A percentile compares a stretch with the other conserved stretches of the same genome.
phyloP scores from a whole-genome alignment of 2,329 filamentous ascomycete genomes.

The Apiospora phragmitis region DNA sequence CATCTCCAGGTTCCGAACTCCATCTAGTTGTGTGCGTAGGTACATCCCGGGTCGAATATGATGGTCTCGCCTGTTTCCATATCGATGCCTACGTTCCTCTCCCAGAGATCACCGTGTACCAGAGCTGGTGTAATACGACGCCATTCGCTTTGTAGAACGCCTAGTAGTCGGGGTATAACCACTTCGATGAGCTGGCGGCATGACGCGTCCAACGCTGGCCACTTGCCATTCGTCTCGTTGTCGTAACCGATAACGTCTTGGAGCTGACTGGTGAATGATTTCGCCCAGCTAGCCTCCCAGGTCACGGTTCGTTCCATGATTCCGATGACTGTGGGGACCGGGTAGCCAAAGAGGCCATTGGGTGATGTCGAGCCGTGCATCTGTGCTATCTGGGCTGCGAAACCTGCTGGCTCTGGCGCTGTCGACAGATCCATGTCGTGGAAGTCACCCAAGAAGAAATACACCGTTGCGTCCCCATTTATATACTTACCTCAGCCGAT shows the following conservation, averaged over 20 bases:
- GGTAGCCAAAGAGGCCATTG: constrained; percentile 21
- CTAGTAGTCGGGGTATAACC: background rate
- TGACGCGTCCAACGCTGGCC: constrained; percentile 18
- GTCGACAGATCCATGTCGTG: constrained; percentile 18
- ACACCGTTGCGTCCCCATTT: constrained; percentile 11
- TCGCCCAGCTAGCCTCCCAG: constrained; percentile 21
- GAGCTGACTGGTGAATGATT: constrained; percentile 22
- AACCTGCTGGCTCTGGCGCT: constrained; percentile 16
- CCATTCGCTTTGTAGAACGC: background rate
- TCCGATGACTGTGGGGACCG: constrained; percentile 16
- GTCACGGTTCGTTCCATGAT: constrained; percentile 15
- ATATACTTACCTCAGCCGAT: constrained; percentile 17
- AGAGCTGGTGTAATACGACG: background rate
- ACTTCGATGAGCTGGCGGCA: background rate
- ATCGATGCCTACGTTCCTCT: constrained; percentile 38
- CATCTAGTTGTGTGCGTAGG: constrained; percentile 41
- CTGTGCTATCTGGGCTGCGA: constrained; percentile 16
- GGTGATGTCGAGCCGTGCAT: constrained; percentile 17
- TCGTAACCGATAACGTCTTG: constrained; percentile 19
- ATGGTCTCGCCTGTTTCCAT: constrained; percentile 21
- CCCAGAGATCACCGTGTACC: constrained; percentile 27
- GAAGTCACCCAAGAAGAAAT: constrained; percentile 20
- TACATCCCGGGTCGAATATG: constrained; percentile 38
- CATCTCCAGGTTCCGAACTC: constrained; percentile 17
- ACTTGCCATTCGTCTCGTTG: constrained; percentile 21